A percentile compares a stretch with the other conserved stretches of the same genome.
Evolutionary conservation across 108 stramenopile genomes (phyloP).

Genomic region (Aurantiochytrium sp.): DNA sequence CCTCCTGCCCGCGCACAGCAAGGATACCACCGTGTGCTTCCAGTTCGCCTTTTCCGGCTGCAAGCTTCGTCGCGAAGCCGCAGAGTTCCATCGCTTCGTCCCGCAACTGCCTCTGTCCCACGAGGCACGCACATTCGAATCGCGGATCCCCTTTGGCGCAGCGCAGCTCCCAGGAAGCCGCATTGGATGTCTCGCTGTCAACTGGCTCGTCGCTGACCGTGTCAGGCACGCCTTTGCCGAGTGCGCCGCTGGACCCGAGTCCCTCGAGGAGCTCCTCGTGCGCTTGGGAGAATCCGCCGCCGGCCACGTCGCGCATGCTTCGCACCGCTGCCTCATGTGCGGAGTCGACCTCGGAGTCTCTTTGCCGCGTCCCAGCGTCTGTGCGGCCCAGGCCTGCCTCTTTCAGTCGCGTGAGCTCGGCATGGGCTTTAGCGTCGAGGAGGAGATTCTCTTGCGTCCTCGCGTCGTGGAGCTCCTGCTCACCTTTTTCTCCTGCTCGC

Average conservation of each 20-base stretch:
- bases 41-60: not conserved
- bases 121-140: not conserved
- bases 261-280: not conserved
- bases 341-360: not conserved
- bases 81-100: not conserved
- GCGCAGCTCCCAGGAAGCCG: not conserved
- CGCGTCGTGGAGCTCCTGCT: not conserved
- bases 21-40: not conserved
- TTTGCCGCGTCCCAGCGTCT: not conserved
- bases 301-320: not conserved
- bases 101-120: not conserved
- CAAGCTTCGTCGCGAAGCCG: not conserved
- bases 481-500: constrained; percentile 11
- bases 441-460: not conserved
- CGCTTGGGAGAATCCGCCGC: not conserved
- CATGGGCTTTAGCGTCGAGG: not conserved
- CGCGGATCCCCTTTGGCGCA: not conserved
- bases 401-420: not conserved
- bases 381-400: not conserved
- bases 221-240: not conserved
- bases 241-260: not conserved
- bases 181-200: not conserved
- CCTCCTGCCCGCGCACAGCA: not conserved
- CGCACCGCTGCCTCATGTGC: constrained; percentile 8
- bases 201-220: constrained; percentile 8